Base-by-base conservation (phyloP, 1,284 basidiomycete genomes). In the Volvariella volvacea region DNA sequence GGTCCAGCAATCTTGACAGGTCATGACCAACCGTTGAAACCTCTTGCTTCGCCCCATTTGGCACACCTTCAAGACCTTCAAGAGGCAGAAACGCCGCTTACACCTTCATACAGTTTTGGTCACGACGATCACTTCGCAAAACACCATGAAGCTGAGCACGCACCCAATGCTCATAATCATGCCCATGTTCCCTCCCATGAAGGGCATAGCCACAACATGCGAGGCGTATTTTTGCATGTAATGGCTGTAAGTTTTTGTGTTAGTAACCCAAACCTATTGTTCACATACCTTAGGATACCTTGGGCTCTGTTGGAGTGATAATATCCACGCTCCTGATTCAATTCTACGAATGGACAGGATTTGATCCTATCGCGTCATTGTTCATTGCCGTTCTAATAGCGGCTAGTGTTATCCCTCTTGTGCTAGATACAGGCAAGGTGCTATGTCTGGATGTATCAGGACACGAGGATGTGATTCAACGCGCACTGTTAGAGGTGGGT, bases 291-390 rank as follows among this genome's bases (percentile, higher is more conserved):
- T 42, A 90, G 86, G 88, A 91, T 55, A 91, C 88, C 3, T 71
- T 91, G 7, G 92, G 92, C 37, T 94, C 92, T 8, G 94, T 99
- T 15, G 96, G 96, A n/a, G 96, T 99, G 6, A 99, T 99, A 58
- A 78, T 98, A 44, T 98, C 94, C 17, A 99, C 96, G 2, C 69
- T 99, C 12, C 76, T 99, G 48, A 99, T 99, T 53, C 84, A 95
- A 55, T 85, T 85, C 48, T 99, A 96, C 55, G 95, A 95, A n/a
- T 99, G 94, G 94, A 99, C 96, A 2, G 94, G 94, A 14, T 99
- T 98, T 60, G 96, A 99, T 64, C 96, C 96, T 2, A 93, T 99
- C 49, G 96, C 96, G 0, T 96, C 92, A 8, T 71, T 99, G 31
- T 94, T 99, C 61, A 99, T 99, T 55, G 96, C 96, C 1, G 68